Evolutionary conservation across 1,284 basidiomycete species (phyloP), one percentile per base, ranked within the genome.

Genomic region (Ustilago nuda): DNA sequence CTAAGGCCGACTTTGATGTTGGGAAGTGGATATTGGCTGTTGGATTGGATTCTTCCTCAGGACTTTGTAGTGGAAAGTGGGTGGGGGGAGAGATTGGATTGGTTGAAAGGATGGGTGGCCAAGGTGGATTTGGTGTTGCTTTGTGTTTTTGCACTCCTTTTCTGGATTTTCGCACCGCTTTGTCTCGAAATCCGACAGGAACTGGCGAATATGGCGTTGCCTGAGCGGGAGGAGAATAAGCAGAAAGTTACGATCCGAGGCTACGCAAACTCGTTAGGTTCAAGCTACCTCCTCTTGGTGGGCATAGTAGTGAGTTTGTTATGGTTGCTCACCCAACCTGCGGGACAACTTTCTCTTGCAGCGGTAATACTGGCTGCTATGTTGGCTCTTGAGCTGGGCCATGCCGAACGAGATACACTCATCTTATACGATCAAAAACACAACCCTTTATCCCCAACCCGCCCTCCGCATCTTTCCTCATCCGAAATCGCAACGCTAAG

Each of bases 211-310:
- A n/a, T n/a, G 8, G 32, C 23, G 23, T 27, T 3, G 23, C 23
- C 23, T 27, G 33, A 39, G 61, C 60, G 45, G 63, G 17, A 5
- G 54, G 41, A 7, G 61, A 41, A 52, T 11, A 68, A 70, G 62
- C 13, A 39, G 11, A 64, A 80, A 19, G 76, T 94, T 56, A 89
- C 89, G 19, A 89, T 98, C 0, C 87, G 94, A 1, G 95, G 96
- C 0, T 97, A 93, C 82, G 92, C 93, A 0, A 98, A 99, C 85
- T 91, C 92, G 0, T 94, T 92, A 78, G 97, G 95, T 3, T 91
- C 94, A 19, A 91, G 92, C 0, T 97, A 94, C 85, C 87, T 95
- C 59, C 87, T 98, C 52, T 92, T 97, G 82, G 91, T 92, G 88
- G 88, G 89, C 19, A 88, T 92, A 33, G 87, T 89, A 46, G 90